Base-by-base conservation (phyloP, 345 rosid genomes). In the Arabis alpina region DNA sequence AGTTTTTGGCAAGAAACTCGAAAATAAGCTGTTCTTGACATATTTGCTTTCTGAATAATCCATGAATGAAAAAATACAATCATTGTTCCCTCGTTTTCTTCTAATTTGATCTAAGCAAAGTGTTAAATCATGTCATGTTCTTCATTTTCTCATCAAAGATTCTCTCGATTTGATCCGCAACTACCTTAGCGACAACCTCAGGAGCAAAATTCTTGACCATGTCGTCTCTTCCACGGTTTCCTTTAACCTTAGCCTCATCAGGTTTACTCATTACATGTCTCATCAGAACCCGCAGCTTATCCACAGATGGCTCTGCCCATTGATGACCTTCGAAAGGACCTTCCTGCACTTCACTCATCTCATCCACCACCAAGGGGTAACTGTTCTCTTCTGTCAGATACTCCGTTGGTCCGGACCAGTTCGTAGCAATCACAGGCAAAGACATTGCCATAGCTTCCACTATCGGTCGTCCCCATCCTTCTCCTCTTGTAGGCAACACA, bases 401-500 rank as follows among this genome's bases (percentile, higher is more conserved):
- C 80, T 92, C 95, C 0, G 84, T 73, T 8, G 95, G 91, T 10
- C 97, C 96, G 8, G 96, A 88, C 97, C 97, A 92, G 70, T 92
- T 88, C 0, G 98, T 86, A 4, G 88, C 76, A 27, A 90, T 90
- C 65, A 88, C 90, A 0, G 95, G 96, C 71, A 88, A 84, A 42
- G 88, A 76, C 95, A 92, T 92, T 8, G 98, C 83, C 96, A 90
- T 92, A 28, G 96, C 98, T 79, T 90, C 98, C 55, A 84, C 90
- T 12, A 84, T 54, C 0, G 93, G 96, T 64, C 95, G 76, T 39
- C 90, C 95, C 93, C 96, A 92, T 3, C 95, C 95, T 80, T 92
- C 96, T 13, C 96, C 98, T 76, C 98, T 88, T 3, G 93, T 88
- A 24, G 96, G 82, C 63, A 88, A 82, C 70, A 85, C 91, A 82